phyloP scores from a whole-genome alignment of 148 eudicot genomes.

The Pharnaceum exiguum region DNA sequence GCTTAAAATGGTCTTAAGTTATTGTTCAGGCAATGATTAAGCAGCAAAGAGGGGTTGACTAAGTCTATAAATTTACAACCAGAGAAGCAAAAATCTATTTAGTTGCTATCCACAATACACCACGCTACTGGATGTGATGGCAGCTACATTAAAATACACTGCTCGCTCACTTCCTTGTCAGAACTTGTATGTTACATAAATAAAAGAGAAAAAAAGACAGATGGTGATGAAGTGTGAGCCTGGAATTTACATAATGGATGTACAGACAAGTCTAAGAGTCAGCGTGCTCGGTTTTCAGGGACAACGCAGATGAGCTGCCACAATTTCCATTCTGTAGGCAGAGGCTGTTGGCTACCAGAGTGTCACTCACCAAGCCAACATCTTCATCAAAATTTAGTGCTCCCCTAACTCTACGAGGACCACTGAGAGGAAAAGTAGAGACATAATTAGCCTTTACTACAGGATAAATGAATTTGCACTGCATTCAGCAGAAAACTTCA shows the following conservation, averaged over 20 bases:
- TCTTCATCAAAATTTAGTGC: constrained; percentile 72
- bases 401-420: constrained; percentile 63
- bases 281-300: constrained; percentile 61
- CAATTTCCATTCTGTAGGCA: constrained; percentile 57
- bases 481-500: neutral
- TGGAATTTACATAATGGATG: constrained; percentile 31
- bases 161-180: constrained; percentile 22
- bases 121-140: constrained; percentile 25
- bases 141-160: constrained; percentile 23
- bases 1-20: too few relatives aligned
- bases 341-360: constrained; percentile 77
- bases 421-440: constrained; percentile 12
- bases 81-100: too few relatives aligned
- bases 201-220: neutral
- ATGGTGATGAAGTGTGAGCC: neutral
- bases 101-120: constrained; percentile 16
- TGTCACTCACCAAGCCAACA: constrained; percentile 80
- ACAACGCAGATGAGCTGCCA: constrained; percentile 33
- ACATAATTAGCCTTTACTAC: constrained; percentile 11
- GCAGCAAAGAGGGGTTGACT: too few relatives aligned
- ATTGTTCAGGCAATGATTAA: too few relatives aligned
- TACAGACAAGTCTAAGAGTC: constrained; percentile 38
- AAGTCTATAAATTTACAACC: too few relatives aligned
- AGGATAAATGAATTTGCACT: too few relatives aligned
- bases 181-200: constrained; percentile 3